A percentile compares a stretch with the other conserved stretches of the same genome.
phyloP scores from a whole-genome alignment of 1,284 basidiomycete genomes.

The Kwoniella shivajii region DNA sequence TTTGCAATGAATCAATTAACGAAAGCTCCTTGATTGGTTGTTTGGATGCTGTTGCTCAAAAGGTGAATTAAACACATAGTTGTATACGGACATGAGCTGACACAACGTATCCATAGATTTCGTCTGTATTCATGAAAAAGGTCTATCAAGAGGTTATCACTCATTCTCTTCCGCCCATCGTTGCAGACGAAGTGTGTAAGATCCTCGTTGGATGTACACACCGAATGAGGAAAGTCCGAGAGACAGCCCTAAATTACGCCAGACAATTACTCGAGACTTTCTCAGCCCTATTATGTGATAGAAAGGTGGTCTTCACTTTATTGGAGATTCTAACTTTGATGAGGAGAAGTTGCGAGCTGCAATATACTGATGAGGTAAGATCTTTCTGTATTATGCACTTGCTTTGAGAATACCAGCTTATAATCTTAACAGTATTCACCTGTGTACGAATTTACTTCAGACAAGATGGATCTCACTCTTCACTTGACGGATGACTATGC shows the following conservation, averaged over 20 bases:
- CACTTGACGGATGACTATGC: constrained; percentile 85
- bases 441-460: constrained; percentile 77
- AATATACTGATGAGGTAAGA: constrained; percentile 84
- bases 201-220: constrained; percentile 83
- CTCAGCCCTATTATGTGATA: constrained; percentile 91
- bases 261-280: constrained; percentile 87
- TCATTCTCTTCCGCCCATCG: constrained; percentile 72
- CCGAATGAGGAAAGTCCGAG: constrained; percentile 76
- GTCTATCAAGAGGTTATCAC: constrained; percentile 72
- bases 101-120: constrained; percentile 36
- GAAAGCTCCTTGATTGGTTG: constrained; percentile 65
- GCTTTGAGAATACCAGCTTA: background rate
- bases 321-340: constrained; percentile 90
- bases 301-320: constrained; percentile 81
- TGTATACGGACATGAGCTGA: background rate
- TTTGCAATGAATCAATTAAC: constrained; percentile 85
- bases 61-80: constrained; percentile 60
- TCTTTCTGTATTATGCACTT: too few relatives aligned
- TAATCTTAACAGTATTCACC: constrained; percentile 73
- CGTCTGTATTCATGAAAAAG: constrained; percentile 62
- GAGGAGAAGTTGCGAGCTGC: constrained; percentile 84
- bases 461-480: constrained; percentile 71
- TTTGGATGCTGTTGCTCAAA: constrained; percentile 84
- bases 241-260: constrained; percentile 78
- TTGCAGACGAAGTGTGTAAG: constrained; percentile 73